A percentile compares a stretch with the other conserved stretches of the same genome.
Evolutionary conservation across 1,284 basidiomycete species (phyloP).

Genomic region (Phellopilus nigrolimitatus): DNA sequence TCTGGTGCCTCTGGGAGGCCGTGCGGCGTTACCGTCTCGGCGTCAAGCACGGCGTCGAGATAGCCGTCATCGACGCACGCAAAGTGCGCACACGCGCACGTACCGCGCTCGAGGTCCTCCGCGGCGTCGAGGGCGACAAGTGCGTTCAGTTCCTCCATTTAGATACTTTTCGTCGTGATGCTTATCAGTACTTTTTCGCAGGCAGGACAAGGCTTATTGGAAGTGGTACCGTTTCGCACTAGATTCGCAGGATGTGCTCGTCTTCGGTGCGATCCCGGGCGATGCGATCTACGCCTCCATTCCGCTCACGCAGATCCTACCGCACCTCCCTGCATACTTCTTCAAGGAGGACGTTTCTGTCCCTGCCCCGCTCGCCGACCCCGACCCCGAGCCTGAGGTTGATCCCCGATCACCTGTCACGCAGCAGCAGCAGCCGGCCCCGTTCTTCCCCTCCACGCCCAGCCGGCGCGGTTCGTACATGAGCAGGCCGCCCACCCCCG

Average conservation of each 20-base stretch:
- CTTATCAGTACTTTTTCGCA: constrained; percentile 28
- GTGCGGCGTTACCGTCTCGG: constrained; percentile 62
- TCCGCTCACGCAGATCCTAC: constrained; percentile 56
- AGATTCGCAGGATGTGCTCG: constrained; percentile 69
- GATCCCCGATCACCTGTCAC: constrained; percentile 25
- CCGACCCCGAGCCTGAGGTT: not conserved
- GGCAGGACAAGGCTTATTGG: constrained; percentile 60
- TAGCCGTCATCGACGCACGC: constrained; percentile 68
- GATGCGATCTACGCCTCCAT: constrained; percentile 63
- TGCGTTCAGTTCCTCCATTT: constrained; percentile 1
- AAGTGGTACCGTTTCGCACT: constrained; percentile 70
- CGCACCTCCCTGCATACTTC: constrained; percentile 68
- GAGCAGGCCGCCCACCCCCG: constrained; percentile 19
- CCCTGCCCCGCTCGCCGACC: not conserved
- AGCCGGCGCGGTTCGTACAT: not conserved
- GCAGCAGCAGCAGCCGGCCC: constrained; percentile 26
- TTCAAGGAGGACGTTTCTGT: constrained; percentile 40
- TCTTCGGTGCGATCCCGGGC: constrained; percentile 61
- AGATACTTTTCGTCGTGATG: constrained; percentile 24
- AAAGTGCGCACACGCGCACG: constrained; percentile 51
- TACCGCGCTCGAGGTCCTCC: constrained; percentile 32
- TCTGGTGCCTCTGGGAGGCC: constrained; percentile 77
- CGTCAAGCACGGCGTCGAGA: constrained; percentile 68
- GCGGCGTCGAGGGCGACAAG: constrained; percentile 4
- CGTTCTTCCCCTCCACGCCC: constrained; percentile 8